Evolutionary conservation across 2,329 filamentous ascomycete genomes (phyloP), one percentile per base, ranked within the genome.

Genomic region (Colletotrichum sansevieriae): DNA sequence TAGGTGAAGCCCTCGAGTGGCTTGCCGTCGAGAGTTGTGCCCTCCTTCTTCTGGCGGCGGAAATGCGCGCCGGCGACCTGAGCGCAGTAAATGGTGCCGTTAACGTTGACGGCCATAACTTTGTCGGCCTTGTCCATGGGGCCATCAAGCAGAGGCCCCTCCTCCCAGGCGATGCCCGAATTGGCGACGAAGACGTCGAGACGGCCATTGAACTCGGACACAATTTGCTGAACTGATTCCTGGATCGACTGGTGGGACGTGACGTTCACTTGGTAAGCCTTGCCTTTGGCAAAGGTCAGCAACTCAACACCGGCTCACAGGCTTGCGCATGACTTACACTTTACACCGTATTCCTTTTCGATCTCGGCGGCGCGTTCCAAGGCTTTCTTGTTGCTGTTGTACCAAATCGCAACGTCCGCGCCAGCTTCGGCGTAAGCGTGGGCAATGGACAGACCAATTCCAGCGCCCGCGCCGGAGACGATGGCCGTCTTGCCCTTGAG

Each of bases 171-270:
- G 61, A 94, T 90, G 59, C 92, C 92, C 13, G 90, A 90, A 76
- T 96, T 95, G 73, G 92, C 92, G 51, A 95, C 88, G 74, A 95
- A 94, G 72, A 94, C 84, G 74, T 95, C 92, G 9, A 95, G 86
- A 5, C 91, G 88, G 68, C 90, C 90, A 75, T 91, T 90, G 80
- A 95, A 92, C 15, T 95, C 91, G 68, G 82, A 77, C 49, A 90
- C 81, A 70, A 88, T 85, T 8, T 81, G 78, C 68, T 84, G 79
- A 46, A 91, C 82, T 10, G 85, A 82, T 15, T 79, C 75, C 41
- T 85, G 79, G 11, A 90, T 85, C 4, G 83, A 80, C 20, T 86
- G 83, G 72, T 82, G 84, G 3, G 83, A 82, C 35, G 83, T 85
- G 9, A 91, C 84, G 73, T 91, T 84, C 70, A 91, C 88, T 74